Evolutionary conservation across 2,329 filamentous ascomycete genomes (phyloP), one percentile per base, ranked within the genome.

Genomic region (Monosporascus sp.): DNA sequence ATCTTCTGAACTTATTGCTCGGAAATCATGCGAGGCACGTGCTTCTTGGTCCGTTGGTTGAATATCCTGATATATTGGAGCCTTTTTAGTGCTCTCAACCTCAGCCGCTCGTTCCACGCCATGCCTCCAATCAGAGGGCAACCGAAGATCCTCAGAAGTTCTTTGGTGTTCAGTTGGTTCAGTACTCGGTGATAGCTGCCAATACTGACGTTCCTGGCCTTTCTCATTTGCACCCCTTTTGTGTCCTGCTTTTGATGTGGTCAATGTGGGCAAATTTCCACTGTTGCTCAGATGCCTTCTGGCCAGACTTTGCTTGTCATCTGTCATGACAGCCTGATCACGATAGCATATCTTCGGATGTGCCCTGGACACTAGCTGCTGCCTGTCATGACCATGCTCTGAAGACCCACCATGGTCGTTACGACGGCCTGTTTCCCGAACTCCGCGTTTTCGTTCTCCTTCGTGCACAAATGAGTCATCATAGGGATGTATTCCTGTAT

Each of bases 241-340:
- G 31, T 35, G 31, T 14, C 31, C 31, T 35, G 31, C 9, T 14
- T 5, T 11, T 35, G 31, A 35, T 35, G 31, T 1, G 11, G 11
- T 35, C 31, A 35, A 14, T 35, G 31, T 14, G 11, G 31, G 31
- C 31, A 35, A 35, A 16, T 16, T 20, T 26, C 26, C 43, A 27
- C 14, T 6, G 9, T 19, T 24, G 22, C 6, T 46, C 43, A 22
- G 24, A 27, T 46, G 20, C 22, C 6, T 31, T 11, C 14, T 8
- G 43, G 11, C 7, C 26, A 22, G 6, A n/a, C 16, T 22, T 16
- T 26, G 14, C 14, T 17, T 46, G 46, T 51, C 26, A 19, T 60
- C 57, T 16, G 57, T 57, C 58, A 60, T 60, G 38, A 60, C 37
- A 31, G 52, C 58, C 56, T 59, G 57, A 44, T 60, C 58, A 52